A percentile compares a stretch with the other conserved stretches of the same genome.
Conservation (phyloP, 2,329 filamentous ascomycete genomes). For the Hypoxylon sp. region DNA sequence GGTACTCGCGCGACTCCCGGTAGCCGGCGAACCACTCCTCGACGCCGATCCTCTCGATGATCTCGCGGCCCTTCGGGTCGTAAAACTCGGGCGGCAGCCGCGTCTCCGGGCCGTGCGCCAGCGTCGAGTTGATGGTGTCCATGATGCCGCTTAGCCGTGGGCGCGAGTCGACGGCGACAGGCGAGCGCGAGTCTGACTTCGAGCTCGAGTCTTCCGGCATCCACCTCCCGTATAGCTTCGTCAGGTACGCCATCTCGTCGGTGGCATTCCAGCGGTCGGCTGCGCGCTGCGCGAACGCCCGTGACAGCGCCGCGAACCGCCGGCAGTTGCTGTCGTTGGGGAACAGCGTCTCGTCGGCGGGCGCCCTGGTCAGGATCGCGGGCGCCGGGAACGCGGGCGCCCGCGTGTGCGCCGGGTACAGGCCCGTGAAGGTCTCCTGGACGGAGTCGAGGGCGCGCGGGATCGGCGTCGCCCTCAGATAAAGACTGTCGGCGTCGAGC, state of each 20-base stretch:
- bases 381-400: slow-evolving; percentile 65
- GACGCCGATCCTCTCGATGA: slow-evolving; percentile 79
- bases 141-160: slow-evolving; percentile 90
- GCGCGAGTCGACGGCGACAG: slow-evolving; percentile 84
- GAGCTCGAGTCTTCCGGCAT: slow-evolving; percentile 76
- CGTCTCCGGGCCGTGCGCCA: slow-evolving; percentile 84
- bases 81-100: slow-evolving; percentile 89
- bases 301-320: slow-evolving; percentile 75
- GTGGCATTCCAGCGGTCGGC: slow-evolving; percentile 80
- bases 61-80: slow-evolving; percentile 74
- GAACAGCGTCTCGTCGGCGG: slow-evolving; percentile 80
- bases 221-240: slow-evolving; percentile 81
- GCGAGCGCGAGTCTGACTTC: too few relatives aligned
- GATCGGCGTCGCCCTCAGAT: slow-evolving; percentile 79
- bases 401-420: slow-evolving; percentile 72
- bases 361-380: slow-evolving; percentile 73
- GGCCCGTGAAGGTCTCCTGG: slow-evolving; percentile 78
- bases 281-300: slow-evolving; percentile 77
- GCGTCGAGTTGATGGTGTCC: slow-evolving; percentile 91
- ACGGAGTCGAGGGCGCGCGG: slow-evolving; percentile 82
- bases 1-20: slow-evolving; percentile 84
- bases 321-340: slow-evolving; percentile 82
- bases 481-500: slow-evolving; percentile 67
- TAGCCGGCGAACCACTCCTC: slow-evolving; percentile 97
- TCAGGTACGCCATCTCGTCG: slow-evolving; percentile 86